phyloP scores from a whole-genome alignment of 2,329 filamentous ascomycete species.

The Fusarium guadeloupense region DNA sequence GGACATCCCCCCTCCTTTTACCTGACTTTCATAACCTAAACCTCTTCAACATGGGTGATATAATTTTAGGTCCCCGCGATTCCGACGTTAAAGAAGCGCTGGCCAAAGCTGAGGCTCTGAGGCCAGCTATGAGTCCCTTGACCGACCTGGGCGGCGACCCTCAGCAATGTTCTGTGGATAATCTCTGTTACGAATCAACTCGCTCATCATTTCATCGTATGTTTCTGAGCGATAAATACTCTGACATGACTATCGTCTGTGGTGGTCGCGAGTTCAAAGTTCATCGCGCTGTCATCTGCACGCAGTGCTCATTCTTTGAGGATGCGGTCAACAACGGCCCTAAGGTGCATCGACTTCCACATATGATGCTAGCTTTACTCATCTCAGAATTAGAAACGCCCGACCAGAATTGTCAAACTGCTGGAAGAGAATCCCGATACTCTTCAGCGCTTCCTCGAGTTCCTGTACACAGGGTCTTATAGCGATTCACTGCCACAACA shows the following conservation, averaged over 20 bases:
- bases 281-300: constrained; percentile 48
- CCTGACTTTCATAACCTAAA: no score
- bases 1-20: neutral
- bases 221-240: constrained; percentile 34
- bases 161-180: neutral
- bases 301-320: constrained; percentile 47
- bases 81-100: neutral
- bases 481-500: constrained; percentile 1
- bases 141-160: neutral
- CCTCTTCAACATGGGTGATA: neutral
- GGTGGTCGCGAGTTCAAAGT: constrained; percentile 42
- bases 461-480: constrained; percentile 45
- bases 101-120: rapidly evolving
- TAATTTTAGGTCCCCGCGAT: neutral
- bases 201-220: neutral
- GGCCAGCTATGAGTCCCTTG: neutral
- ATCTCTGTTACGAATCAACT: constrained; percentile 1
- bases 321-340: constrained; percentile 42
- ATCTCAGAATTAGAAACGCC: constrained; percentile 23
- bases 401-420: constrained; percentile 35
- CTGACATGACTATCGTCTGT: constrained; percentile 48
- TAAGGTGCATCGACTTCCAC: constrained; percentile 28
- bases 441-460: constrained; percentile 43
- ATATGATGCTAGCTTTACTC: neutral
- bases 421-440: constrained; percentile 44